Evolutionary conservation across 176 grass and related monocot species (phyloP), one percentile per base, ranked within the genome.

Genomic region (Carex littledalei): DNA sequence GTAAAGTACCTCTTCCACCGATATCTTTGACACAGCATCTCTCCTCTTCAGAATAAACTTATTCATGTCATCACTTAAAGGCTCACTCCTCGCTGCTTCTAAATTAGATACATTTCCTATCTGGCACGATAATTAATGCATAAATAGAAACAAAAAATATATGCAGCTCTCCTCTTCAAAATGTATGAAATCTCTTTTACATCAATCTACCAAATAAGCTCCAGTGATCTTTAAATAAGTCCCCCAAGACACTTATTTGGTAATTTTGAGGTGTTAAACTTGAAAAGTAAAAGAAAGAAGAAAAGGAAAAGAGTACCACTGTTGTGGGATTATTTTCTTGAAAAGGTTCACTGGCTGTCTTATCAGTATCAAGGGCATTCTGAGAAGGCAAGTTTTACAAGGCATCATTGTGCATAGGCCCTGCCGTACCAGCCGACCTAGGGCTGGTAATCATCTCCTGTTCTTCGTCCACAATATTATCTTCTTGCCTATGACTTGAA

Each of bases 21-120:
- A 83, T 67, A 17, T 66, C 22, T 83, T 55, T 53, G 81, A 43
- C 29, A 2, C 81, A 31, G 81, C 24, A 83, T 63, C 43, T 68
- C 81, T 83, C 41, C 61, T 67, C 64, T 83, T 63, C 12, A 83
- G 52, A 68, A 83, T 68, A 66, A 68, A 83, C 22, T 83, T 12
- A 22, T 67, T 53, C 8, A 31, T 31, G 16, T 83, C 81, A 83
- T 83, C 63, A 68, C 81, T 68, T 69, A 63, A 83, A 17, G 43
- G 43, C 22, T 83, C 63, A 20, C 34, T 83, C 13, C 15, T 8
- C 3, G 39, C 39, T 67, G 32, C 61, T 83, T 83, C 63, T 63
- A 83, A 54, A 12, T 83, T 29, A 54, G 60, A 68, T 17, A 2
- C 13, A 31, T 31, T 49, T 11, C 10, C 37, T 15, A 49, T 37